Evolutionary conservation across 345 rosid species (phyloP).

Genomic region (Anastatica hierochuntica): DNA sequence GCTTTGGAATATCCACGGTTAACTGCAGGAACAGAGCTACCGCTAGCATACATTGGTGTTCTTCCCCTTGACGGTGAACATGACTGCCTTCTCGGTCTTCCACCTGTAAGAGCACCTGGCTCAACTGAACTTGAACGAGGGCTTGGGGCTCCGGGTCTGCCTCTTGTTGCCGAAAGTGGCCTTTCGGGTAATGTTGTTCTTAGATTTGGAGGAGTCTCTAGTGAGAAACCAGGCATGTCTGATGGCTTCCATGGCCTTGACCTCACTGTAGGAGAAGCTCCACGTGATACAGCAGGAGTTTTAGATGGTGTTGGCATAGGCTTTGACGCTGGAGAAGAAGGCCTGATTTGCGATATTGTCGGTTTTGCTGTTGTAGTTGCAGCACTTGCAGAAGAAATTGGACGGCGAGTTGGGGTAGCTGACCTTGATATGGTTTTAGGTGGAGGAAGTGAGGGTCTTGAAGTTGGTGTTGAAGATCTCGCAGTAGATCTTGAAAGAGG

Average conservation of each 20-base stretch:
- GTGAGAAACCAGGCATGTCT: conserved; percentile 97
- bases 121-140: conserved; percentile 82
- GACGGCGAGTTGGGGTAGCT: conserved; percentile 80
- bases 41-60: conserved; percentile 53
- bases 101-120: conserved; percentile 53
- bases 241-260: conserved; percentile 96
- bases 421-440: conserved; percentile 66
- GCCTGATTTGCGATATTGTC: conserved; percentile 38
- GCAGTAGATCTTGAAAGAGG: conserved; percentile 68
- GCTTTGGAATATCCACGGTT: conserved; percentile 55
- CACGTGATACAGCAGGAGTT: conserved; percentile 53
- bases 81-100: conserved; percentile 74
- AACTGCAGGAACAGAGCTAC: conserved; percentile 86
- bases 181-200: conserved; percentile 81
- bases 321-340: conserved; percentile 39
- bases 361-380: conserved; percentile 23
- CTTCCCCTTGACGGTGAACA: conserved; percentile 97
- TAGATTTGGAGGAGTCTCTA: conserved; percentile 92
- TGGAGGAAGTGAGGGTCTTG: conserved; percentile 62
- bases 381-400: conserved; percentile 48
- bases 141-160: conserved; percentile 92
- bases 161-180: conserved; percentile 88
- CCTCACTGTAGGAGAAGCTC: conserved; percentile 63
- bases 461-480: conserved; percentile 83
- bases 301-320: conserved; percentile 35